Percentiles rank a stretch among this genome's conserved stretches.
These are phyloP conservation scores for Arthrobotrys pseudoclavata DNA, from an alignment of 2,329 filamentous ascomycete genomes.

Conservation along the genomic window DNA sequence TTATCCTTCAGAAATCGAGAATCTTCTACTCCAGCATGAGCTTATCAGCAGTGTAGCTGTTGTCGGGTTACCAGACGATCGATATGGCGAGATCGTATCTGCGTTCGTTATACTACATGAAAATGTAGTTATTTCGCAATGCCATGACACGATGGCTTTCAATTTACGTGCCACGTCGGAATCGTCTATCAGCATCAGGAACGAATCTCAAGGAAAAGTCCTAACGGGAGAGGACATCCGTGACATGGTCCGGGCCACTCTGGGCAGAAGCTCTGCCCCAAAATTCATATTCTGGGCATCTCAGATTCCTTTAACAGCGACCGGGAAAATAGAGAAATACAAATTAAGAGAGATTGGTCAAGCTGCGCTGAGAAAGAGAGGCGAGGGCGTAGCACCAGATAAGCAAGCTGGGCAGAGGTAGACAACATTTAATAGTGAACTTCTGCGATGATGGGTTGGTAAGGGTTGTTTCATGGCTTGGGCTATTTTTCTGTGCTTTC, in stretches of 20 bases:
- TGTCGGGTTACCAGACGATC: constrained; percentile 83
- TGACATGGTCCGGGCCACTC: constrained; percentile 77
- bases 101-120: constrained; percentile 75
- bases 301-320: constrained; percentile 91
- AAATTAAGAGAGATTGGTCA: constrained; percentile 31
- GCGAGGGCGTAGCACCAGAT: constrained; percentile 70
- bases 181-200: neutral
- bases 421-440: too few species aligned
- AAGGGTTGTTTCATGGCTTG: too few species aligned
- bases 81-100: constrained; percentile 86
- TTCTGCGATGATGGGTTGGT: too few species aligned
- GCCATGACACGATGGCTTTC: neutral
- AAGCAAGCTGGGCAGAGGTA: neutral
- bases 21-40: constrained; percentile 81
- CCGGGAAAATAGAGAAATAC: constrained; percentile 97
- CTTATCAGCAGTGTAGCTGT: constrained; percentile 81
- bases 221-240: constrained; percentile 74
- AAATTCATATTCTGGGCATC: constrained; percentile 90
- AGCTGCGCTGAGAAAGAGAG: neutral
- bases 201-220: constrained; percentile 59
- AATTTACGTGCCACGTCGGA: constrained; percentile 3
- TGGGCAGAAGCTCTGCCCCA: constrained; percentile 84
- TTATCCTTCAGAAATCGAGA: constrained; percentile 89
- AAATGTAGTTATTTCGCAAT: neutral
- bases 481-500: too few species aligned